Percentiles rank a stretch among this genome's conserved stretches.
Evolutionary conservation across 805 yeast species (phyloP).

Genomic region (Wickerhamiella vanderwaltii): DNA sequence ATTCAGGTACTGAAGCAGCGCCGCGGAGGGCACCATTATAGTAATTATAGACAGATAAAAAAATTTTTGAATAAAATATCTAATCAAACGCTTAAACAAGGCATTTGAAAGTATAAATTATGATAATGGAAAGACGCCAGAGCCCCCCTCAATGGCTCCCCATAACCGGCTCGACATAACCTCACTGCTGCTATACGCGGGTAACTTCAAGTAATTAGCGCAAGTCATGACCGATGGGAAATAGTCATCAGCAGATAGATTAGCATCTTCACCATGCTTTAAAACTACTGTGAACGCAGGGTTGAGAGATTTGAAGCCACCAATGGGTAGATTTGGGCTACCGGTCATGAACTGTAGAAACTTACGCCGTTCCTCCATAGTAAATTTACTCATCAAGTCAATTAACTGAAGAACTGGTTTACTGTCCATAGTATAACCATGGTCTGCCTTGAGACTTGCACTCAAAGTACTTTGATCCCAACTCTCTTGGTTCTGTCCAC

Average conservation of each 20-base stretch:
- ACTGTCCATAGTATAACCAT: slow-evolving; percentile 72
- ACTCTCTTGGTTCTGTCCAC: slow-evolving; percentile 76
- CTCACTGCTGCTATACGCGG: slow-evolving; percentile 57
- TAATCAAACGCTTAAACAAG: no score
- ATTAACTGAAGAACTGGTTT: slow-evolving; percentile 47
- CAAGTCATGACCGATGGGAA: slow-evolving; percentile 98
- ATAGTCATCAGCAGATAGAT: slow-evolving; percentile 54
- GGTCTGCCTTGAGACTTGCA: slow-evolving; percentile 66
- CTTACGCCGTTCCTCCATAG: slow-evolving; percentile 44
- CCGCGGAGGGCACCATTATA: no score
- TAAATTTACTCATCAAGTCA: slow-evolving; percentile 47
- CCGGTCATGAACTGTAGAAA: slow-evolving; percentile 88
- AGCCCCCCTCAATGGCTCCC: slow-evolving; percentile 77
- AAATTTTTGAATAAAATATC: no score
- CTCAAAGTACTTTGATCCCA: slow-evolving; percentile 51
- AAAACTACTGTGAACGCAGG: slow-evolving; percentile 84
- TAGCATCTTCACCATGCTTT: slow-evolving; percentile 54
- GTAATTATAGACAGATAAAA: no score
- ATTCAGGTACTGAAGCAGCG: no score
- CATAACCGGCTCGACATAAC: slow-evolving; percentile 46
- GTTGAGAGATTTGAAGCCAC: slow-evolving; percentile 72
- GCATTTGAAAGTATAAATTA: no score
- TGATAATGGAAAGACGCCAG: slow-evolving; percentile 74
- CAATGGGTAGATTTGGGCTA: slow-evolving; percentile 83
- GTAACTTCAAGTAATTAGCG: slow-evolving; percentile 84